Conservation (phyloP, 257 asterid genomes). For the Gentiana dahurica region DNA sequence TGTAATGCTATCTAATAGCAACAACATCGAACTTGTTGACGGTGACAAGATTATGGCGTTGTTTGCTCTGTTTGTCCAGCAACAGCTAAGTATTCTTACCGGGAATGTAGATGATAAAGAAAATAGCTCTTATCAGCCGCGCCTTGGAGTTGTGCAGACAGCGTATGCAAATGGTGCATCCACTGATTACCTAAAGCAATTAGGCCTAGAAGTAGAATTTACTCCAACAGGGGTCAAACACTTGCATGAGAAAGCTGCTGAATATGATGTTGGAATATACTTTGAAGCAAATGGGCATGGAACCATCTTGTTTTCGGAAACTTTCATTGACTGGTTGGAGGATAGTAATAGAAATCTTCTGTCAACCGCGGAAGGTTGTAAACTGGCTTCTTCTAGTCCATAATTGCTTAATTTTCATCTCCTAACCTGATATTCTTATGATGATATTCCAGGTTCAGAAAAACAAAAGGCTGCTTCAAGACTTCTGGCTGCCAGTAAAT, state of each 20-base stretch:
- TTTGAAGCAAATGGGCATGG: slow-evolving; percentile 99
- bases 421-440: not conserved
- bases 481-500: slow-evolving; percentile 66
- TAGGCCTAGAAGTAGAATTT: slow-evolving; percentile 67
- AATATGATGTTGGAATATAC: slow-evolving; percentile 80
- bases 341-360: slow-evolving; percentile 33
- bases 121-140: slow-evolving; percentile 30
- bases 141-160: slow-evolving; percentile 76
- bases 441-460: slow-evolving; percentile 48
- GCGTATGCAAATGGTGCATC: slow-evolving; percentile 99
- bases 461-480: slow-evolving; percentile 68
- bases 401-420: not conserved
- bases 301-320: slow-evolving; percentile 78
- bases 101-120: slow-evolving; percentile 30
- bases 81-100: slow-evolving; percentile 49
- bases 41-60: slow-evolving; percentile 96
- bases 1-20: slow-evolving; percentile 37
- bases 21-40: slow-evolving; percentile 72
- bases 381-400: slow-evolving; percentile 4
- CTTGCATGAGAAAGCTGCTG: slow-evolving; percentile 88
- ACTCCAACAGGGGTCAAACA: slow-evolving; percentile 95
- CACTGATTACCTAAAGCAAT: slow-evolving; percentile 63
- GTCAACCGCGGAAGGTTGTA: slow-evolving; percentile 50
- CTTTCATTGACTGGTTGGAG: slow-evolving; percentile 52
- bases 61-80: slow-evolving; percentile 74